Evolutionary conservation across 2,329 filamentous ascomycete genomes (phyloP).

Genomic region (Didymella segeticola): DNA sequence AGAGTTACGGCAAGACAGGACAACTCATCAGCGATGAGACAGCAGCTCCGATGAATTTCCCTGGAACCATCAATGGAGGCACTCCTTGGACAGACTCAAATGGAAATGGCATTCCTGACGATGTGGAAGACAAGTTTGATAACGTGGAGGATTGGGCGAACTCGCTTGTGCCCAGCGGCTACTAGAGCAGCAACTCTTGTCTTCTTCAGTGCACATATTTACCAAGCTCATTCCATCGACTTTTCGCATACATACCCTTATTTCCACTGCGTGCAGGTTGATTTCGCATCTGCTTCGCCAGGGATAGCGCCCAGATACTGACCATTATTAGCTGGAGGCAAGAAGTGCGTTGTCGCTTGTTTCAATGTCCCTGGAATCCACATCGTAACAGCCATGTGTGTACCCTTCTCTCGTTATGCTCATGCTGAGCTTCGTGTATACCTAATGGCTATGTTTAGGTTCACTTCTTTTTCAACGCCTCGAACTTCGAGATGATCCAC

Average conservation of each 20-base stretch:
- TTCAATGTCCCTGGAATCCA: too few relatives aligned
- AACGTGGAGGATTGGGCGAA: conserved; percentile 61
- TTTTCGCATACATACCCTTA: too few relatives aligned
- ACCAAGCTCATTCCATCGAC: too few relatives aligned
- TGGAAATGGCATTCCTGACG: conserved; percentile 60
- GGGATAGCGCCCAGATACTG: too few relatives aligned
- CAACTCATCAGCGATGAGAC: conserved; percentile 57
- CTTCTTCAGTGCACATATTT: background rate
- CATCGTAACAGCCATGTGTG: too few relatives aligned
- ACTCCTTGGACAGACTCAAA: conserved; percentile 54
- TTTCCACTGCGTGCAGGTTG: too few relatives aligned
- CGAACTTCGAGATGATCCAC: background rate
- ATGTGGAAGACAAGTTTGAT: conserved; percentile 54
- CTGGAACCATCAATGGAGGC: conserved; percentile 50
- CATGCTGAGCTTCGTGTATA: background rate
- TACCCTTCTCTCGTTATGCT: too few relatives aligned
- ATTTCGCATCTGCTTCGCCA: too few relatives aligned
- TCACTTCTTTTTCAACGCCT: background rate
- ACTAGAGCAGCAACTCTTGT: conserved; percentile 15
- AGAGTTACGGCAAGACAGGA: conserved; percentile 55
- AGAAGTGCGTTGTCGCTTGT: too few relatives aligned
- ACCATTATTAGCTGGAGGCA: too few relatives aligned
- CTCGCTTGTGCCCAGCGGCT: conserved; percentile 49
- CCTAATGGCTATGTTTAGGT: background rate
- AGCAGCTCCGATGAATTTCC: conserved; percentile 50